Percentiles rank a stretch among this genome's conserved stretches.
Evolutionary conservation across 768 basidiomycete genomes (phyloP).

Genomic region (Podaxis carcinomalis): DNA sequence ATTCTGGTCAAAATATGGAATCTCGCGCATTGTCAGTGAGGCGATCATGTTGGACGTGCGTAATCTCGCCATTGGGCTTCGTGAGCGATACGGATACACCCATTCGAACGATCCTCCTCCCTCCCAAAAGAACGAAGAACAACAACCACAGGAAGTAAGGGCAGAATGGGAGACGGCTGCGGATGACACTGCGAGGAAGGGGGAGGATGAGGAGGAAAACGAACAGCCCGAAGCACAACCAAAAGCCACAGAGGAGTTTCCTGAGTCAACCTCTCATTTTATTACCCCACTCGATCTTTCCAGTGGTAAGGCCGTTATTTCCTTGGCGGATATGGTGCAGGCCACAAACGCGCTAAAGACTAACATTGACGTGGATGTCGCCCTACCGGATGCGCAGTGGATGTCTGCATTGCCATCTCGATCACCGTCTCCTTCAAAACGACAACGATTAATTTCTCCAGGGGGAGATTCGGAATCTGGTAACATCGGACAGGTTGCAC

Average conservation of each 20-base stretch:
- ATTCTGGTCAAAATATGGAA: conserved; percentile 64
- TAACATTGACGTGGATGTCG: conserved; percentile 58
- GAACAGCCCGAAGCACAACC: background rate
- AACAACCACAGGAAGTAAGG: background rate
- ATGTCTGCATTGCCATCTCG: conserved; percentile 27
- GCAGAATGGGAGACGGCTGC: background rate
- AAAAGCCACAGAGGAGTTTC: background rate
- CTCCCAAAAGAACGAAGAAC: background rate
- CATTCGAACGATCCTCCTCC: background rate
- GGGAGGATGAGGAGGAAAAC: background rate
- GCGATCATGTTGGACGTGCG: conserved; percentile 64
- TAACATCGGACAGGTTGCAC: conserved; percentile 47
- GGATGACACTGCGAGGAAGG: background rate
- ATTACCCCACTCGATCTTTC: conserved; percentile 32
- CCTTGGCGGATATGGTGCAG: conserved; percentile 72
- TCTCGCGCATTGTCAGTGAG: conserved; percentile 61
- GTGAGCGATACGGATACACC: conserved; percentile 24
- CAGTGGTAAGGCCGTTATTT: conserved; percentile 40
- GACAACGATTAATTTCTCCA: background rate
- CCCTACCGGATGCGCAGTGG: conserved; percentile 51
- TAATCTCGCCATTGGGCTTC: conserved; percentile 49
- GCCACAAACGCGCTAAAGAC: conserved; percentile 73
- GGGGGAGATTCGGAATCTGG: background rate
- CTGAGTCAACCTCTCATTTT: conserved; percentile 17
- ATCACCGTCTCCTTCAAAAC: conserved; percentile 8